A percentile compares a stretch with the other conserved stretches of the same genome.
These are phyloP conservation scores for Penicillium sp. DNA, from an alignment of 2,329 filamentous ascomycete species.

Conservation along the genomic window DNA sequence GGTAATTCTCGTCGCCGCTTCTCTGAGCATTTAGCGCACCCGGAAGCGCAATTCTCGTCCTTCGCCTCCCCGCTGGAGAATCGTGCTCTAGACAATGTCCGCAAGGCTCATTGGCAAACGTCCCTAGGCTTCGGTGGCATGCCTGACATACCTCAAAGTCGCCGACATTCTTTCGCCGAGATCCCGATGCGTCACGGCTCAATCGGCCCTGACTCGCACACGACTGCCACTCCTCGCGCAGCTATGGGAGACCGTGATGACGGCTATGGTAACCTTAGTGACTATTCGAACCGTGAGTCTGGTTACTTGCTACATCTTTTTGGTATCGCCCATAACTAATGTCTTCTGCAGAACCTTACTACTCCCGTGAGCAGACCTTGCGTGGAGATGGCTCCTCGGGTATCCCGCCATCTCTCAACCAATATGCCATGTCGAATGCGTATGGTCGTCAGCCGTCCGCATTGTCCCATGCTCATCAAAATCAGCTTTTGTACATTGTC, in stretches of 20 bases:
- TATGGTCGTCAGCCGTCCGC: slow-evolving; percentile 34
- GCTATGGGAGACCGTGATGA: slow-evolving; percentile 33
- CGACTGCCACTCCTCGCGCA: slow-evolving; percentile 25
- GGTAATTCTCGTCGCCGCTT: slow-evolving; percentile 35
- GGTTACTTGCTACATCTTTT: slow-evolving; percentile 28
- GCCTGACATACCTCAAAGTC: slow-evolving; percentile 41
- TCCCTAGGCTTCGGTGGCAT: slow-evolving; percentile 42
- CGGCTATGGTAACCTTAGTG: slow-evolving; percentile 29
- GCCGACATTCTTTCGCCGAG: slow-evolving; percentile 46
- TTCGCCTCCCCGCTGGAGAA: slow-evolving; percentile 34
- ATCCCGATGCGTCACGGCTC: slow-evolving; percentile 42
- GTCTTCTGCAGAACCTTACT: slow-evolving; percentile 39
- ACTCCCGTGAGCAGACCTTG: slow-evolving; percentile 32
- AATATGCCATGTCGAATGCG: slow-evolving; percentile 33
- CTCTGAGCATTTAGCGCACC: slow-evolving; percentile 38
- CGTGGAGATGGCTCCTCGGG: slow-evolving; percentile 30
- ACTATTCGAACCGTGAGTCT: slow-evolving; percentile 30
- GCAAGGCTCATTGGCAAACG: slow-evolving; percentile 45
- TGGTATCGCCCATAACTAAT: slow-evolving; percentile 28
- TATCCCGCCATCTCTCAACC: slow-evolving; percentile 32
- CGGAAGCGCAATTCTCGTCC: slow-evolving; percentile 35
- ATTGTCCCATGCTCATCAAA: slow-evolving; percentile 32
- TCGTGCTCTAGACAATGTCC: slow-evolving; percentile 38
- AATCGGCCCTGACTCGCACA: slow-evolving; percentile 24
- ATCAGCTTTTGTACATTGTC: slow-evolving; percentile 60